Conservation (phyloP, 192 early-diverging fungal species). For the Entomortierella beljakovae region DNA sequence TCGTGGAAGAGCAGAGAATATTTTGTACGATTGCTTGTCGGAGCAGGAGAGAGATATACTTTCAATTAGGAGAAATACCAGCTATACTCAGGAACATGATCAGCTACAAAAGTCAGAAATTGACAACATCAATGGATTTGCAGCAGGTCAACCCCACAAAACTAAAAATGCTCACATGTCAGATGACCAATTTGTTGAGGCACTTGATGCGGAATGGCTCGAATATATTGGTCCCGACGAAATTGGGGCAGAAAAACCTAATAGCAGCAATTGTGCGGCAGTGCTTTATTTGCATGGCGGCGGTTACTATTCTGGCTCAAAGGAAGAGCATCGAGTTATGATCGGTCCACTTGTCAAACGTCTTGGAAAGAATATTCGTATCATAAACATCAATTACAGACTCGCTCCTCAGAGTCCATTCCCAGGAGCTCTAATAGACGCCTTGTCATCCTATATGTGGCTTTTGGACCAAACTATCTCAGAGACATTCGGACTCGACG, state of each 20-base stretch:
- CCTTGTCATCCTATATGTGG: slow-evolving; percentile 75
- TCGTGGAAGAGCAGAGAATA: slow-evolving; percentile 22
- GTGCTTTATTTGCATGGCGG: slow-evolving; percentile 85
- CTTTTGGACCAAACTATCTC: slow-evolving; percentile 65
- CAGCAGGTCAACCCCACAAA: not conserved
- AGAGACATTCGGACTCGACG: slow-evolving; percentile 42
- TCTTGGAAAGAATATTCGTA: slow-evolving; percentile 23
- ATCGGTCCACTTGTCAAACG: slow-evolving; percentile 39
- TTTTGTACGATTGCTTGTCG: slow-evolving; percentile 16
- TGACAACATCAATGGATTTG: not conserved
- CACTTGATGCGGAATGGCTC: slow-evolving; percentile 38
- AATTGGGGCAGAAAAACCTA: not conserved
- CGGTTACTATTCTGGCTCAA: slow-evolving; percentile 66
- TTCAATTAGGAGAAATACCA: not conserved
- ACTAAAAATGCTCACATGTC: too few species aligned
- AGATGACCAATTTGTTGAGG: slow-evolving; percentile 33
- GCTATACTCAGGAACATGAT: not conserved
- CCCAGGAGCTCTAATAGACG: slow-evolving; percentile 85
- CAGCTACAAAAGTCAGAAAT: not conserved
- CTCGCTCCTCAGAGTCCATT: slow-evolving; percentile 84
- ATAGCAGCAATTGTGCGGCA: slow-evolving; percentile 29
- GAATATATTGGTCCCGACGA: slow-evolving; percentile 21
- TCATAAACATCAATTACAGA: slow-evolving; percentile 72
- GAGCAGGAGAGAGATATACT: slow-evolving; percentile 23
- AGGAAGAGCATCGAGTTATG: slow-evolving; percentile 57